Conservation (phyloP, 257 asterid genomes). For the Perilla frutescens region DNA sequence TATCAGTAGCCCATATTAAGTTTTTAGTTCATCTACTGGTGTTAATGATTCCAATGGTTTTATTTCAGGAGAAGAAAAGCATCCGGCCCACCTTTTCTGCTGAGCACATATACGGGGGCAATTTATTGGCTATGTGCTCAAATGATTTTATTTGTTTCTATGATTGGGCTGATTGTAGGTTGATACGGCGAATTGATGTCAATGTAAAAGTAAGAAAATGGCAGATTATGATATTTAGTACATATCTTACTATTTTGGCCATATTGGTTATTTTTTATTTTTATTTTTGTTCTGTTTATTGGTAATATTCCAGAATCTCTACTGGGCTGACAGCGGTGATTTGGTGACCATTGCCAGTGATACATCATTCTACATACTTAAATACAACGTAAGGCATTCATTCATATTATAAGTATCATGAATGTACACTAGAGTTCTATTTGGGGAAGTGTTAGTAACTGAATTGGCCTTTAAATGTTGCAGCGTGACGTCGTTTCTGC, state of each 20-base stretch:
- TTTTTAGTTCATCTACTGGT: constrained; percentile 22
- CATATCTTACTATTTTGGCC: constrained; percentile 32
- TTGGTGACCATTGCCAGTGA: constrained; percentile 88
- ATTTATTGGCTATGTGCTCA: constrained; percentile 89
- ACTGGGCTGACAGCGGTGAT: constrained; percentile 98
- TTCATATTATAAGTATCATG: constrained; percentile 11
- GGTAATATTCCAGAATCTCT: constrained; percentile 73
- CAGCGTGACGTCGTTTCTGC: constrained; percentile 97
- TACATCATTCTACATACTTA: constrained; percentile 81
- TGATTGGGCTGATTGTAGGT: constrained; percentile 98
- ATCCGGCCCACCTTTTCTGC: constrained; percentile 98
- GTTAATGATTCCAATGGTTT: constrained; percentile 34
- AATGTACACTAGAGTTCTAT: constrained; percentile 16
- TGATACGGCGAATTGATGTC: constrained; percentile 92
- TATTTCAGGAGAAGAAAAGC: constrained; percentile 93
- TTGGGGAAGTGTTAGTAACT: constrained; percentile 39
- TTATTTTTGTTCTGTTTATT: constrained; percentile 29
- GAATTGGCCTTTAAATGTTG: constrained; percentile 39
- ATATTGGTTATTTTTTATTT: constrained; percentile 16
- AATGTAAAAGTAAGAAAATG: constrained; percentile 76
- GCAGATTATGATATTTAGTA: not conserved
- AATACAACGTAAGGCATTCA: constrained; percentile 64
- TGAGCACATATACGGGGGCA: constrained; percentile 92
- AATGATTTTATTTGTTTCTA: constrained; percentile 94
- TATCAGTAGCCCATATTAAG: not conserved